Evolutionary conservation across 176 grass and related monocot species (phyloP).

Genomic region (Zoysia pacifica): DNA sequence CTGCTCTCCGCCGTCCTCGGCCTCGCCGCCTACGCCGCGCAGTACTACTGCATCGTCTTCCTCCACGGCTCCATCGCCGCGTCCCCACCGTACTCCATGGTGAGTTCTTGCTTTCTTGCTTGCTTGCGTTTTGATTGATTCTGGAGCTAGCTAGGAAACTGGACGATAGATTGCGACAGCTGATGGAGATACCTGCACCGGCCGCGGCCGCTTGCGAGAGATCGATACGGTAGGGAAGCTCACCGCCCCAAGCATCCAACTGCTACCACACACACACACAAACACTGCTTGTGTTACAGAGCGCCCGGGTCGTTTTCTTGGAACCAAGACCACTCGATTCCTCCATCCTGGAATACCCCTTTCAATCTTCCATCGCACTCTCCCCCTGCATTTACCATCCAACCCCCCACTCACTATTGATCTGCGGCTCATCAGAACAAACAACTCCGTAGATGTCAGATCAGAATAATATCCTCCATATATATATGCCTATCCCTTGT

Average conservation of each 20-base stretch:
- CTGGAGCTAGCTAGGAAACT: too few species aligned
- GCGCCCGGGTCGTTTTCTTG: neutral
- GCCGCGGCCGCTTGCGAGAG: neutral
- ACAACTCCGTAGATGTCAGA: too few species aligned
- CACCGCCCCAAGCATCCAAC: neutral
- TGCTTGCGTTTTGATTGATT: neutral
- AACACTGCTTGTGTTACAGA: too few species aligned
- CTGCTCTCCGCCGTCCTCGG: conserved; percentile 59
- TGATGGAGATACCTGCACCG: neutral
- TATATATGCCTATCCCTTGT: too few species aligned
- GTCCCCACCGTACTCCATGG: conserved; percentile 58
- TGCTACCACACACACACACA: neutral
- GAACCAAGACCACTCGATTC: neutral
- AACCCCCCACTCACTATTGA: neutral
- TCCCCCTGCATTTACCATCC: too few species aligned
- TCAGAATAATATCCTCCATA: too few species aligned
- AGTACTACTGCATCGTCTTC: conserved; percentile 63
- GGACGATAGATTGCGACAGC: neutral
- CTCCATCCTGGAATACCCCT: too few species aligned
- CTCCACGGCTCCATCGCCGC: conserved; percentile 32
- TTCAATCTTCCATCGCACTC: neutral
- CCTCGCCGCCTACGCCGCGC: conserved; percentile 60
- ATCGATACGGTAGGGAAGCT: neutral
- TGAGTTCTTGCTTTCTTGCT: conserved; percentile 27
- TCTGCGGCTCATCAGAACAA: too few species aligned